A percentile compares a stretch with the other conserved stretches of the same genome.
Evolutionary conservation across 805 yeast species (phyloP).

Genomic region (Lachancea kluyveri): DNA sequence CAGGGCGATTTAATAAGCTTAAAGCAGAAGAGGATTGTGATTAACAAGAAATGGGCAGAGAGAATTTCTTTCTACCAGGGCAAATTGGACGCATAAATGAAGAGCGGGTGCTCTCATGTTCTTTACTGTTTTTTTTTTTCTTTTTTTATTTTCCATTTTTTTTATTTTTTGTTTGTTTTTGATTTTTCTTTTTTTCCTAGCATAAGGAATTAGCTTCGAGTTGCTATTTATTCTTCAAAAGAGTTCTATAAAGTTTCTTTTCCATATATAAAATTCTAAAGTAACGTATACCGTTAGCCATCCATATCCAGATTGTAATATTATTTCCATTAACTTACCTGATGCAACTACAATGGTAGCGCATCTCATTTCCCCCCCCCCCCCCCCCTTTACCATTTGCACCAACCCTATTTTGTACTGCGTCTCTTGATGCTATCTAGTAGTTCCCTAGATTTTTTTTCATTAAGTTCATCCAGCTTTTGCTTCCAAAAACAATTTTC

Average conservation of each 20-base stretch:
- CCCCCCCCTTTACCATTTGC: too few species aligned
- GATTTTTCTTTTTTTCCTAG: background rate
- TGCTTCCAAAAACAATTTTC: conserved; percentile 29
- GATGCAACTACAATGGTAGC: too few species aligned
- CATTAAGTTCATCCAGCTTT: conserved; percentile 22
- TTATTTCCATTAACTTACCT: too few species aligned
- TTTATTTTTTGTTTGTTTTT: conserved; percentile 1
- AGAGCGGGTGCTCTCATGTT: background rate
- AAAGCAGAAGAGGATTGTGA: conserved; percentile 22
- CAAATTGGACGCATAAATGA: conserved; percentile 17
- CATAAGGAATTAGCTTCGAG: background rate
- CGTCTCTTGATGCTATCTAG: conserved; percentile 22
- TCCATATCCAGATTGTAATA: too few species aligned
- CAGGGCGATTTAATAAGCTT: conserved; percentile 18
- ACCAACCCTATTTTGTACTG: conserved; percentile 6
- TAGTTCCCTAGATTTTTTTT: conserved; percentile 22
- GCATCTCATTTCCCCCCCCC: too few species aligned
- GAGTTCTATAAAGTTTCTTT: too few species aligned
- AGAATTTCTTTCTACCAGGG: conserved; percentile 24
- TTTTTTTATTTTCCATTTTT: background rate
- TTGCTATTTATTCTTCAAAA: too few species aligned
- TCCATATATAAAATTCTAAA: too few species aligned
- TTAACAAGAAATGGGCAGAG: conserved; percentile 29
- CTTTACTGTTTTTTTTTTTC: background rate
- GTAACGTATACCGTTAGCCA: too few species aligned